These are phyloP conservation scores for Auricularia sp. DNA, from an alignment of 768 basidiomycete species.

Conservation along the genomic window DNA sequence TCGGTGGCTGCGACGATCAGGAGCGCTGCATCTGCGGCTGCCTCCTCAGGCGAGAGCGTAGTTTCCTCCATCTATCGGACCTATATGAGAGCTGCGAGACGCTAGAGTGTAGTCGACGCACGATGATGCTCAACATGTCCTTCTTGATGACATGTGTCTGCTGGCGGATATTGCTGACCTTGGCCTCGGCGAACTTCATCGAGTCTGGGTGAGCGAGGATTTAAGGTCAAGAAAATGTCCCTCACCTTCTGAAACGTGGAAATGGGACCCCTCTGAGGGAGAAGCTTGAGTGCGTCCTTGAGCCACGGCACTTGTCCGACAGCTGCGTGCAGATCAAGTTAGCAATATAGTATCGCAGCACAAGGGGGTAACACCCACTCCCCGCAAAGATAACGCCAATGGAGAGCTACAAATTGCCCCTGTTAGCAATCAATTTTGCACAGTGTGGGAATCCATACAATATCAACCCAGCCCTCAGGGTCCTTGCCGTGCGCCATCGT, in stretches of 20 bases:
- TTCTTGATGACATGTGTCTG: background rate
- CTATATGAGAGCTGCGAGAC: background rate
- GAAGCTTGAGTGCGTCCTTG: background rate
- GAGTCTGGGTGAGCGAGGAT: background rate
- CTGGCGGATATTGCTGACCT: background rate
- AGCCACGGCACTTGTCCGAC: background rate
- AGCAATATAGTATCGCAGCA: background rate
- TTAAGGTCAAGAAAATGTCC: background rate
- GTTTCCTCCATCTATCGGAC: background rate
- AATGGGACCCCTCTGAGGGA: background rate
- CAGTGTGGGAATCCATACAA: background rate
- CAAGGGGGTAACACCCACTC: background rate
- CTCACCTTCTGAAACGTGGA: background rate
- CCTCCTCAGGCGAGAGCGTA: conserved; percentile 1
- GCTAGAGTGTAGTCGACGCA: background rate
- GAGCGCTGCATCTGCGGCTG: conserved; percentile 23
- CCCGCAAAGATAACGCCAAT: background rate
- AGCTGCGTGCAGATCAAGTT: background rate
- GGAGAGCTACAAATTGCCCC: background rate
- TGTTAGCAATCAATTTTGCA: no score
- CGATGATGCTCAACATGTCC: background rate
- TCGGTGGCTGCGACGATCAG: conserved; percentile 40
- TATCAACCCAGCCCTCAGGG: background rate
- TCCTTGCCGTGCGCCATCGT: background rate
- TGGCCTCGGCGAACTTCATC: background rate